Percentiles rank a stretch among this genome's conserved stretches.
phyloP scores from a whole-genome alignment of 805 yeast genomes.

The Candida manassasensis region DNA sequence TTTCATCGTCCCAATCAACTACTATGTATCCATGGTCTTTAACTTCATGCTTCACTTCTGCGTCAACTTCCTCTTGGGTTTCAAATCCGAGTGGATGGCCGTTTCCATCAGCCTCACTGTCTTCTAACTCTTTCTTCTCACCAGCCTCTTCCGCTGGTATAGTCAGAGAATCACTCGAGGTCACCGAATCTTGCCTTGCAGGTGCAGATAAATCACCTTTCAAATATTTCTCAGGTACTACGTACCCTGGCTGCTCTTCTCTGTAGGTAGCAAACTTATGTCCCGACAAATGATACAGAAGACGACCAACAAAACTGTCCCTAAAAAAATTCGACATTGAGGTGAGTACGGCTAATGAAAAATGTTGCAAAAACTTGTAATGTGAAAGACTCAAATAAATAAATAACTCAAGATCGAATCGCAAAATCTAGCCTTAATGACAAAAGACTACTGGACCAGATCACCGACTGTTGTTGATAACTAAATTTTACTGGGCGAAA shows the following conservation, averaged over 20 bases:
- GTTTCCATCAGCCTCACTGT: not conserved
- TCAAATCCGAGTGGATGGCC: not conserved
- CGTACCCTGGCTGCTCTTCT: conserved; percentile 24
- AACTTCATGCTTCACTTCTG: not conserved
- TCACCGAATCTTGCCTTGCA: not conserved
- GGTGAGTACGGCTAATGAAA: too few species aligned
- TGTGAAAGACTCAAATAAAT: too few species aligned
- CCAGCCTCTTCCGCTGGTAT: not conserved
- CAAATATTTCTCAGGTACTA: conserved; percentile 23
- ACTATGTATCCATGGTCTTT: conserved; percentile 9
- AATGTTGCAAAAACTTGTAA: too few species aligned
- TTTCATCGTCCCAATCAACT: conserved; percentile 28
- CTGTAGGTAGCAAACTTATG: conserved; percentile 16
- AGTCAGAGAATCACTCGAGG: conserved; percentile 1
- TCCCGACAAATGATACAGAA: conserved; percentile 22
- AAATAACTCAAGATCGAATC: too few species aligned
- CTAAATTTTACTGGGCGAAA: too few species aligned
- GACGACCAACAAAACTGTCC: conserved; percentile 22
- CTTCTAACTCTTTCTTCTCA: not conserved
- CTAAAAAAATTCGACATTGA: conserved; percentile 13
- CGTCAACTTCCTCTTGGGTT: not conserved
- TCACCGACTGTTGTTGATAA: too few species aligned
- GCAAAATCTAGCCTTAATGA: too few species aligned
- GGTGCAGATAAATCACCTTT: not conserved
- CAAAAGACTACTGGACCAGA: too few species aligned